Base-by-base conservation (phyloP, 2,329 filamentous ascomycete genomes). In the Atkinsonella hypoxylon region DNA sequence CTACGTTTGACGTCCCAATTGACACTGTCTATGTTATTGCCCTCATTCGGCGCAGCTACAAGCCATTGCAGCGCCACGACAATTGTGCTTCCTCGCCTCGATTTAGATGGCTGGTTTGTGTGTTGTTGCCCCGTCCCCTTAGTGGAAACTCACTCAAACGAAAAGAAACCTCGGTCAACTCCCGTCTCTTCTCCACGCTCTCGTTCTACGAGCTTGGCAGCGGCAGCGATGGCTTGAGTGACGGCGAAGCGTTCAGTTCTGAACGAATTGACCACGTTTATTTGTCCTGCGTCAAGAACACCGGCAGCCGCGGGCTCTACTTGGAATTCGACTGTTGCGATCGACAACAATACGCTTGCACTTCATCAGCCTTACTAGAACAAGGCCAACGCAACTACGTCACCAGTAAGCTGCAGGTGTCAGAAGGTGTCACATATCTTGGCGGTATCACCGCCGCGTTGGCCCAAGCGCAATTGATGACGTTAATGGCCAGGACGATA, bases 11-110 rank as follows among this genome's bases (percentile, higher is more conserved):
- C 11, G 34, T 10, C 34, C 11, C 34, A 36, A 36, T 36, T 36
- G 34, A 36, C 34, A 15, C 34, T 36, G 34, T 36, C 11, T 36
- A 48, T 26, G 26, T 26, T 4, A 26, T 48, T 48, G 38, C 38
- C 38, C 40, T 7, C 38, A 34, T 48, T 48, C 30, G 13, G 17
- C 36, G 13, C 22, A 22, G 34, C 47, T 36, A 22, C 5, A 11
- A 26, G 47, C 47, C 47, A 44, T 38, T 38, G 40, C 47, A 42
- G 40, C 39, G 45, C 45, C 45, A 18, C 45, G 32, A 34, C 32
- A 34, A 34, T 34, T 22, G 32, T 36, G 18, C 30, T 17, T 18
- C n/a, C 9, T 13, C 44, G 18, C 18, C 15, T 18, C 4, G 17
- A 15, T 20, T 3, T 8, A 13, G 12, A 18, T 13, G n/a, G n/a